Evolutionary conservation across 805 yeast genomes (phyloP).

Genomic region (Schwanniomyces sp.): DNA sequence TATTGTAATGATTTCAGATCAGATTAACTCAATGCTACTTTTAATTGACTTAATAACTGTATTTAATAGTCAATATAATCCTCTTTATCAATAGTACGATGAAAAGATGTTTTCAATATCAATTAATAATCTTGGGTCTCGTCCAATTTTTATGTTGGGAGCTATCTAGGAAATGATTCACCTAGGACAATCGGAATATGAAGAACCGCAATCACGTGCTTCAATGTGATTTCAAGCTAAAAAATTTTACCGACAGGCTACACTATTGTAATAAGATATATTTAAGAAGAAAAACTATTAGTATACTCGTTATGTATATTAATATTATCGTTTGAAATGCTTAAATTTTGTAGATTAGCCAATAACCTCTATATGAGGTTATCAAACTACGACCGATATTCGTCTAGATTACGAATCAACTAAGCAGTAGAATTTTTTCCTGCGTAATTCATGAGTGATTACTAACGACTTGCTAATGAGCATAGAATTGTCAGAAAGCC

Average conservation of each 20-base stretch:
- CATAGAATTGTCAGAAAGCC: not conserved
- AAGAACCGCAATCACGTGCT: not conserved
- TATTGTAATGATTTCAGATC: not conserved
- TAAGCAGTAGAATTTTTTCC: not conserved
- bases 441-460: not conserved
- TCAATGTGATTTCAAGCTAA: not conserved
- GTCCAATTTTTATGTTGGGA: not conserved
- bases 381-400: not conserved
- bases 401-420: not conserved
- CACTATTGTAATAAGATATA: not conserved
- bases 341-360: too few species aligned
- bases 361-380: not conserved
- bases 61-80: not conserved
- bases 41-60: not conserved
- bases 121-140: not conserved
- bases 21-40: slow-evolving; percentile 1
- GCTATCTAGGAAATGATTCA: not conserved
- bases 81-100: not conserved
- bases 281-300: not conserved
- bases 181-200: not conserved
- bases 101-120: not conserved
- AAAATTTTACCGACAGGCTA: not conserved
- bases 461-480: not conserved
- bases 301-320: too few species aligned
- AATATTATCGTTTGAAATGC: too few species aligned